Conservation (phyloP, 164 flowering plant species). For the Vitis rupestris region DNA sequence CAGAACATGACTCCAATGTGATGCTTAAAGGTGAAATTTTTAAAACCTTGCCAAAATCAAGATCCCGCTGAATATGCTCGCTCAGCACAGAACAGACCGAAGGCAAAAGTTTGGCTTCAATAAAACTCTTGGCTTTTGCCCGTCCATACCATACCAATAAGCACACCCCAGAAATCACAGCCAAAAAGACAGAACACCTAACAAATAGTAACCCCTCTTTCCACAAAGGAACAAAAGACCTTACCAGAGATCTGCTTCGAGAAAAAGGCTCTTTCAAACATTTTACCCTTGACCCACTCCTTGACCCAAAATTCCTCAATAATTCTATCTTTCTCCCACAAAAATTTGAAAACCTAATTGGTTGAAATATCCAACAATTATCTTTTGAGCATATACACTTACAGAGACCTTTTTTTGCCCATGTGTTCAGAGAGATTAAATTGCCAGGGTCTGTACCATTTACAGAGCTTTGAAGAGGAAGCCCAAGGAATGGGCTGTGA, state of each 20-base stretch:
- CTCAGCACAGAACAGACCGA: constrained; percentile 76
- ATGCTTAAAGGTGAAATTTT: constrained; percentile 83
- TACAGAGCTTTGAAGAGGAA: constrained; percentile 30
- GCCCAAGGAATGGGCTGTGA: constrained; percentile 52
- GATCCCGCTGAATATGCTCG: constrained; percentile 78
- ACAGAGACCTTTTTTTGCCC: constrained; percentile 24
- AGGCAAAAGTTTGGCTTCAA: constrained; percentile 82
- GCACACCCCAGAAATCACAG: constrained; percentile 78
- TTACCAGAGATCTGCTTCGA: constrained; percentile 52
- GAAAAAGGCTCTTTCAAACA: constrained; percentile 56
- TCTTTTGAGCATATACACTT: constrained; percentile 37
- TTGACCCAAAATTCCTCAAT: constrained; percentile 31
- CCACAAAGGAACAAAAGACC: constrained; percentile 65
- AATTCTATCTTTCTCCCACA: constrained; percentile 51
- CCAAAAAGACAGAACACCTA: constrained; percentile 70
- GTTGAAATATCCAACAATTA: constrained; percentile 35
- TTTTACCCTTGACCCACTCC: constrained; percentile 45
- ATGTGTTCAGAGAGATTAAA: constrained; percentile 17
- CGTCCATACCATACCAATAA: constrained; percentile 83
- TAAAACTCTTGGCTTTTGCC: constrained; percentile 52
- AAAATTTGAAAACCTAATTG: constrained; percentile 46
- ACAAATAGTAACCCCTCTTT: constrained; percentile 73
- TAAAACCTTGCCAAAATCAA: constrained; percentile 74
- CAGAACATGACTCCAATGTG: constrained; percentile 78
- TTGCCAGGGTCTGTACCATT: constrained; percentile 26